Percentiles rank a stretch among this genome's conserved stretches.
Evolutionary conservation across 73 alveolate species (phyloP).

Genomic region (Durusdinium trenchii): DNA sequence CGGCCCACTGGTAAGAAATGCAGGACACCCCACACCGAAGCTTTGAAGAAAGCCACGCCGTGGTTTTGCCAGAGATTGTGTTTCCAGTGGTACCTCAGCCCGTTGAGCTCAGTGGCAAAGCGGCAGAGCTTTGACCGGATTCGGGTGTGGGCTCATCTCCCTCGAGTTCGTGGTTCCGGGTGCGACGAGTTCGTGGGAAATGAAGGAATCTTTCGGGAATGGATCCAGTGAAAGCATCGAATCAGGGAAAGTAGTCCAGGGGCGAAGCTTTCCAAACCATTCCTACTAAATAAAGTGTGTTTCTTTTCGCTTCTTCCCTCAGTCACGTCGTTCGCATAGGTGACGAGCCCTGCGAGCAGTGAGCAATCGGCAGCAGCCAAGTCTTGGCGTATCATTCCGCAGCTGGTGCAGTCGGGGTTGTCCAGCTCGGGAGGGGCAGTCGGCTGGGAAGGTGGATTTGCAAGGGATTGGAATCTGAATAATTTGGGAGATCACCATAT

Average conservation of each 20-base stretch:
- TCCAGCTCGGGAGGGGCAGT: background rate
- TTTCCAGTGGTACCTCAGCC: too few relatives aligned
- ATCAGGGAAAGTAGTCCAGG: background rate
- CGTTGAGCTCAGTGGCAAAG: too few relatives aligned
- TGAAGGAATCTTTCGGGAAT: background rate
- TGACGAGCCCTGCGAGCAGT: background rate
- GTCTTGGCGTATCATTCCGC: conserved; percentile 15
- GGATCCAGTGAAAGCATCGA: background rate
- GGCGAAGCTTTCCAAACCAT: background rate
- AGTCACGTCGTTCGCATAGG: background rate
- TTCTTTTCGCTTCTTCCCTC: background rate
- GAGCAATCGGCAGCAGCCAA: background rate
- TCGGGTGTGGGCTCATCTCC: too few relatives aligned
- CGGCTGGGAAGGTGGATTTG: background rate
- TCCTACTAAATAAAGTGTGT: background rate
- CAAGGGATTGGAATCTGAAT: background rate
- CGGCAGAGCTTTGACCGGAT: too few relatives aligned
- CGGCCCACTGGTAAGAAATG: too few relatives aligned
- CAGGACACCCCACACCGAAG: too few relatives aligned
- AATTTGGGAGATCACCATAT: background rate
- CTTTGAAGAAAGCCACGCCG: too few relatives aligned
- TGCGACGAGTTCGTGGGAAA: too few relatives aligned
- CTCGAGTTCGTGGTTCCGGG: too few relatives aligned
- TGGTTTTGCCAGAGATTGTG: too few relatives aligned
- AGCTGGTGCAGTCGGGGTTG: background rate